Base-by-base conservation (phyloP, 2,329 filamentous ascomycete species). In the Cytospora schulzeri region DNA sequence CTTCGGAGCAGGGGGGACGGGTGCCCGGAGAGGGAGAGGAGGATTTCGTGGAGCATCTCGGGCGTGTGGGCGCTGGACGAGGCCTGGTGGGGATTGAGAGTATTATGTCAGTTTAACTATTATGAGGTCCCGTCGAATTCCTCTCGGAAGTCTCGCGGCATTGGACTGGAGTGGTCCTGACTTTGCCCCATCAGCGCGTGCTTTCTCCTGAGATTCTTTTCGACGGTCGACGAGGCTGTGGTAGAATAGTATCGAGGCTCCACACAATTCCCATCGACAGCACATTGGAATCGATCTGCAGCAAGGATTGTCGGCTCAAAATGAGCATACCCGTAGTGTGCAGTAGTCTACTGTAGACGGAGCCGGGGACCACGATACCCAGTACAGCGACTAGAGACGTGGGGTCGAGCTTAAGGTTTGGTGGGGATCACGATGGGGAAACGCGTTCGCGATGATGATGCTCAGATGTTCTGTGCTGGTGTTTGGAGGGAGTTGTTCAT, bases 11-110 rank as follows among this genome's bases (percentile, higher is more conserved):
- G 86, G 70, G 93, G 90, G 69, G 94, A 97, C 69, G 91, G 90
- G 79, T 98, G 92, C 70, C 95, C 94, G 72, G 93, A 96, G 78
- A 98, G 88, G 76, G 93, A 94, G 78, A 99, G 89, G 78, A 98
- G 88, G 80, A 99, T 92, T 83, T 99, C 95, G 86, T 98, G 95
- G 77, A 99, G 91, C 95, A 99, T 99, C 70, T 70, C 71, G 61
- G 48, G 60, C 48, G 24, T 63, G 24, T 56, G 59, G 56, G 24
- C 26, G 35, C 54, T 22, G 29, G 52, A 48, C 8, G 11, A 4
- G n/a, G 59, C 59, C 59, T 62, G 59, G 38, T n/a, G 33, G 38
- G 17, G 17, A 50, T 48, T 2, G 19, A 38, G 24, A n/a, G 26
- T 56, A 35, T 35, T 52, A 41, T 52, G 58, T 65, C 59, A 67